A percentile compares a stretch with the other conserved stretches of the same genome.
Evolutionary conservation across 2,329 filamentous ascomycete genomes (phyloP).

Genomic region (Fusarium luffae): DNA sequence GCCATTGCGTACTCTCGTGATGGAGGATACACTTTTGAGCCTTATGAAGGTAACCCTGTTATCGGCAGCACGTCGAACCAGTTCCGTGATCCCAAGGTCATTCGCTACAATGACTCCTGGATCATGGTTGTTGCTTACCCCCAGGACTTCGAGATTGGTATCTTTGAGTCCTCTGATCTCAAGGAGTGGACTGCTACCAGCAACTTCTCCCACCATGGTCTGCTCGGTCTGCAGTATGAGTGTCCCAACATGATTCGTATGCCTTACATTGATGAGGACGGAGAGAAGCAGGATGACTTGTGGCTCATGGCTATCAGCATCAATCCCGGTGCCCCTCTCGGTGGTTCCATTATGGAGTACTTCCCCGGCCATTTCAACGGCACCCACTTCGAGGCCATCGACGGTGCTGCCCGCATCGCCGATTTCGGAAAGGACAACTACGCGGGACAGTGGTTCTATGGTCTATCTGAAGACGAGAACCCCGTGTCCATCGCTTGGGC

Average conservation of each 20-base stretch:
- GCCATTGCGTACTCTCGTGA: slow-evolving; percentile 71
- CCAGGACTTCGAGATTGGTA: slow-evolving; percentile 65
- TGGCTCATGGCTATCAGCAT: slow-evolving; percentile 63
- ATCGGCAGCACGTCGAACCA: slow-evolving; percentile 64
- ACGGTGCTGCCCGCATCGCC: slow-evolving; percentile 44
- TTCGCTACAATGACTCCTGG: slow-evolving; percentile 68
- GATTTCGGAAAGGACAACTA: slow-evolving; percentile 54
- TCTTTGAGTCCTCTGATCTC: slow-evolving; percentile 70
- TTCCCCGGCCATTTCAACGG: slow-evolving; percentile 71
- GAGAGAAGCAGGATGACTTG: slow-evolving; percentile 42
- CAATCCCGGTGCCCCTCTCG: slow-evolving; percentile 67
- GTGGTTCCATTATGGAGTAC: slow-evolving; percentile 66
- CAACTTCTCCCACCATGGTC: slow-evolving; percentile 66
- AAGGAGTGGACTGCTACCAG: slow-evolving; percentile 63
- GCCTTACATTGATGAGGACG: slow-evolving; percentile 55
- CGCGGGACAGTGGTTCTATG: slow-evolving; percentile 51
- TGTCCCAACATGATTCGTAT: slow-evolving; percentile 71
- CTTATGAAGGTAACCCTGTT: slow-evolving; percentile 70
- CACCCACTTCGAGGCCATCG: slow-evolving; percentile 63
- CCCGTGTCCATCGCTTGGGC: slow-evolving; percentile 52
- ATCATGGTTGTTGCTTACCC: slow-evolving; percentile 66
- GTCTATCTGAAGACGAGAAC: slow-evolving; percentile 35
- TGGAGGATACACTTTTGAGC: slow-evolving; percentile 69
- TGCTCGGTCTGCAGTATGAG: slow-evolving; percentile 69
- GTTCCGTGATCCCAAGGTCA: slow-evolving; percentile 74